These are phyloP conservation scores for Marasmius fiardii DNA, from an alignment of 1,284 basidiomycete genomes.

Conservation along the genomic window DNA sequence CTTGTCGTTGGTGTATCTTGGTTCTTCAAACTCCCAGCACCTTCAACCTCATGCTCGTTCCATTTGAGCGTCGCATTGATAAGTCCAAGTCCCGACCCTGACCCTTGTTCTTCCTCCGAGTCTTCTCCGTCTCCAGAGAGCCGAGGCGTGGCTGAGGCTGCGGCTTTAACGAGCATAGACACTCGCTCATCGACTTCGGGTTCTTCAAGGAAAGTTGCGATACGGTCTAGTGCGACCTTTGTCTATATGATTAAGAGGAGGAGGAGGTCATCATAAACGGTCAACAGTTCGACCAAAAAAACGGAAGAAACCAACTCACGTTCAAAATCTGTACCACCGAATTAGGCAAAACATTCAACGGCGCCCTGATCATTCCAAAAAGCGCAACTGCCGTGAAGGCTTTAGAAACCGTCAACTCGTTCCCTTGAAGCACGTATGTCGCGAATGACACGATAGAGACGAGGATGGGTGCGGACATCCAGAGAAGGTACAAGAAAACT, in stretches of 20 bases:
- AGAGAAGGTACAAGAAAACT: conserved; percentile 59
- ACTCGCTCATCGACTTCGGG: conserved; percentile 78
- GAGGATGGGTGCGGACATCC: conserved; percentile 67
- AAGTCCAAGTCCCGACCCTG: conserved; percentile 7
- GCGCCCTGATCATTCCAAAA: no score
- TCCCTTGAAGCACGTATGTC: conserved; percentile 57
- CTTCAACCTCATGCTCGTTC: conserved; percentile 9
- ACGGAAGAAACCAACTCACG: conserved; percentile 28
- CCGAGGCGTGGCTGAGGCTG: conserved; percentile 23
- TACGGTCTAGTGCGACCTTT: conserved; percentile 75
- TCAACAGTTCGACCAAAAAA: no score
- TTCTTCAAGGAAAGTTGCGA: conserved; percentile 78
- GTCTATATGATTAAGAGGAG: conserved; percentile 43
- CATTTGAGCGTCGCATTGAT: conserved; percentile 10
- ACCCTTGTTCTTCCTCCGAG: no score
- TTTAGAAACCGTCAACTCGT: conserved; percentile 60
- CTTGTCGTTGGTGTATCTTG: not conserved
- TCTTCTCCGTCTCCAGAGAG: conserved; percentile 1
- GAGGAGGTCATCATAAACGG: conserved; percentile 4
- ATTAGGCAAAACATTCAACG: conserved; percentile 68
- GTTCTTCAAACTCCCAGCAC: not conserved
- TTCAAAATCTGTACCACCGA: conserved; percentile 65
- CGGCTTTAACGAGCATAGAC: conserved; percentile 62
- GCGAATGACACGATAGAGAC: conserved; percentile 71
- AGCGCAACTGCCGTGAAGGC: no score